A percentile compares a stretch with the other conserved stretches of the same genome.
These are phyloP conservation scores for Dactylellina haptotyla DNA, from an alignment of 2,329 filamentous ascomycete species.

Conservation along the genomic window DNA sequence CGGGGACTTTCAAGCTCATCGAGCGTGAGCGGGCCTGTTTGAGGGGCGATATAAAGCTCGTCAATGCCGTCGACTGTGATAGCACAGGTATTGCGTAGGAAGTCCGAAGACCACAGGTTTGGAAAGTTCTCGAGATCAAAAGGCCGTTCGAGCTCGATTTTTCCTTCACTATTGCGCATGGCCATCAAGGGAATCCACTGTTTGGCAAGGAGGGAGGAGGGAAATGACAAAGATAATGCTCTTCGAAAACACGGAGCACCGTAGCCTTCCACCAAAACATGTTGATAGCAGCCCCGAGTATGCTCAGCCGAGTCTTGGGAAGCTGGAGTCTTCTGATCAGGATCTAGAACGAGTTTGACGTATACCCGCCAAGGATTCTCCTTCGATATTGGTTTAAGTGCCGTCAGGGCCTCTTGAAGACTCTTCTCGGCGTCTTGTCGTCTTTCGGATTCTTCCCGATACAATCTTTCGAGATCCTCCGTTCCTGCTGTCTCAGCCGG, in stretches of 20 bases:
- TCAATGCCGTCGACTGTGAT: conserved; percentile 20
- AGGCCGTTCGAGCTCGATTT: conserved; percentile 37
- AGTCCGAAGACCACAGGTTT: conserved; percentile 39
- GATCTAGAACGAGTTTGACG: conserved; percentile 47
- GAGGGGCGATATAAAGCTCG: conserved; percentile 43
- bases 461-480: conserved; percentile 24
- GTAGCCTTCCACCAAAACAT: conserved; percentile 31
- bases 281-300: conserved; percentile 42
- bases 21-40: conserved; percentile 24
- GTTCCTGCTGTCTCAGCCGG: conserved; percentile 23
- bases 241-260: conserved; percentile 21
- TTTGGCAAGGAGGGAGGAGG: conserved; percentile 32
- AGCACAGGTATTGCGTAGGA: conserved; percentile 44
- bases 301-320: conserved; percentile 30
- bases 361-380: conserved; percentile 50
- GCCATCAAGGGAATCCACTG: conserved; percentile 45
- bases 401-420: conserved; percentile 34
- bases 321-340: conserved; percentile 36
- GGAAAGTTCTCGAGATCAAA: conserved; percentile 37
- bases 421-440: conserved; percentile 34
- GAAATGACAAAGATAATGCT: conserved; percentile 25
- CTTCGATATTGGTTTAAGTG: conserved; percentile 49
- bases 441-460: conserved; percentile 31
- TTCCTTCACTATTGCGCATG: conserved; percentile 15
- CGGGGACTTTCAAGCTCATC: conserved; percentile 45